Evolutionary conservation across 2,329 filamentous ascomycete genomes (phyloP), one percentile per base, ranked within the genome.

Genomic region (Aspergillus flavus): DNA sequence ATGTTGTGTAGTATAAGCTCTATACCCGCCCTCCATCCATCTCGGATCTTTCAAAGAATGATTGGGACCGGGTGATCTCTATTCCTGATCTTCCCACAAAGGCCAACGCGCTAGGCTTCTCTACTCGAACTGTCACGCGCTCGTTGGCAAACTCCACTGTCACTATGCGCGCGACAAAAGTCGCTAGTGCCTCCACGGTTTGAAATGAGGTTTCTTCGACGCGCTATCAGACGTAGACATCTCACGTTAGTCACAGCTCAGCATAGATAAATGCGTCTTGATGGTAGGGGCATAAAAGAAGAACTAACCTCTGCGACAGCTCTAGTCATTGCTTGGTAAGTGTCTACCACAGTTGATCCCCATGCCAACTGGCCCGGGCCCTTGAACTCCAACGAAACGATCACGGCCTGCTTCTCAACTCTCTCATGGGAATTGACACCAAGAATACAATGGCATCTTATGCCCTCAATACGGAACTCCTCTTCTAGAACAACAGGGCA

Each of bases 401-500:
- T 76, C 10, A 85, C 80, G 30, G 75, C 76, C 68, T 85, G 83
- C 65, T 83, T 83, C 71, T 84, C 80, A 21, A 82, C 69, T 23
- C 83, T 75, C 71, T 85, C 83, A 64, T 84, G 83, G 2, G 79
- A 76, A 63, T 85, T 85, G n/a, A 85, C 81, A 1, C 83, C 83
- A 62, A 85, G 76, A 34, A 85, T 80, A 68, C 80, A 82, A 54
- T 78, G 73, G 65, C 79, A 80, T 28, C 79, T 73, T 56, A 83
- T 78, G 1, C 76, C 76, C 43, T 80, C 77, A 64, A 84, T 77
- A 2, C 72, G 71, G 62, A 80, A 79, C 61, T 78, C 76, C 61
- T 80, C 75, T 55, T 76, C 73, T 64, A 78, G 52, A 6, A 75
- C 69, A 41, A 75, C 68, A 23, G 72, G 68, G 39, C 68, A 69